Conservation (phyloP, 192 early-diverging fungal genomes). For the Umbelopsis sp. region DNA sequence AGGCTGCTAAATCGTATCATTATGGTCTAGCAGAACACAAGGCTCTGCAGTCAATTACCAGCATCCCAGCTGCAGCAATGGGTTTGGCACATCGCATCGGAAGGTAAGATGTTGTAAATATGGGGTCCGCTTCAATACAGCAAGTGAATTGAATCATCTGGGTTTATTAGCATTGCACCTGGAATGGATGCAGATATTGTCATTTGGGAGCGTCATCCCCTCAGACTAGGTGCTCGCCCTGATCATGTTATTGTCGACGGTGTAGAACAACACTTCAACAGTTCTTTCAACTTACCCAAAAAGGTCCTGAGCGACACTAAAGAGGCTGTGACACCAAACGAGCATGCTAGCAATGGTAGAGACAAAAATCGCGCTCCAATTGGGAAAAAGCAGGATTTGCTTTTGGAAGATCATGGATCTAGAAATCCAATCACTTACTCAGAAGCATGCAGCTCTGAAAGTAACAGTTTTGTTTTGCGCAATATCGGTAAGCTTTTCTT, state of each 20-base stretch:
- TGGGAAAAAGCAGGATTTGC: background rate
- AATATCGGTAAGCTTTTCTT: conserved; percentile 38
- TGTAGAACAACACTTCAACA: conserved; percentile 43
- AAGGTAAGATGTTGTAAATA: conserved; percentile 11
- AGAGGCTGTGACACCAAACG: background rate
- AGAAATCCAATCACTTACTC: conserved; percentile 21
- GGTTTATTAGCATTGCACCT: conserved; percentile 26
- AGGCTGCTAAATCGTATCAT: conserved; percentile 63
- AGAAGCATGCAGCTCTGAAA: conserved; percentile 31
- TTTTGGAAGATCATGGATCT: conserved; percentile 36
- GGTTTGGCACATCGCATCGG: conserved; percentile 59
- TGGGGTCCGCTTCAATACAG: background rate
- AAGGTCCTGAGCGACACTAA: background rate
- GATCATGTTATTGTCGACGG: conserved; percentile 63
- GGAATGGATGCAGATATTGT: conserved; percentile 73
- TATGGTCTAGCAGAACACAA: conserved; percentile 59
- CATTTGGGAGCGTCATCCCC: conserved; percentile 68
- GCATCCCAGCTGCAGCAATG: conserved; percentile 56
- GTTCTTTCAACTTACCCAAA: conserved; percentile 44
- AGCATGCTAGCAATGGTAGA: background rate
- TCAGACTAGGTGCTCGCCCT: conserved; percentile 63
- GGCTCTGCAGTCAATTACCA: conserved; percentile 55
- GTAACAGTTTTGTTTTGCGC: conserved; percentile 36
- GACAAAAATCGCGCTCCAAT: background rate
- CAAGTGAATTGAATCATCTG: background rate